Evolutionary conservation across 2,329 filamentous ascomycete genomes (phyloP), one percentile per base, ranked within the genome.

Genomic region (Madurella mycetomatis): DNA sequence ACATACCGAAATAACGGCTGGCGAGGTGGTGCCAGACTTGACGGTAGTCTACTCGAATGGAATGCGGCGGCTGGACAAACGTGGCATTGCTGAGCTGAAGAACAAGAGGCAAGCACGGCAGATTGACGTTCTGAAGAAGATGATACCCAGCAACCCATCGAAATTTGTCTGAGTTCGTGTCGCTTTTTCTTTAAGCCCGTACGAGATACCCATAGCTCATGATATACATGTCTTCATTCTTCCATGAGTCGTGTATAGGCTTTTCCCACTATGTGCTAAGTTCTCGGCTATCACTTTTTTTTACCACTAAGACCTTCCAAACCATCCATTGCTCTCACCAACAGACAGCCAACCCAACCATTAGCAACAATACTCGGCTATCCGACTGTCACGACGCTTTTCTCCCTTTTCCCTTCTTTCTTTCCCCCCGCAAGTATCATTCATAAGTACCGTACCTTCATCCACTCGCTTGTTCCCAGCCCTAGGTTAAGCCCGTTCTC

Each of bases 401-500:
- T 25, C 25, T n/a, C n/a, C n/a, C n/a, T n/a, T n/a, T n/a, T n/a
- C n/a, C n/a, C n/a, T n/a, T n/a, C n/a, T n/a, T n/a, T n/a, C n/a
- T n/a, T n/a, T n/a, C n/a, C n/a, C 31, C 31, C 31, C 31, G 12
- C 31, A 34, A 34, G 7, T 15, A 12, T 15, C 11, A n/a, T 2
- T 58, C 47, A 88, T 58, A 95, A 72, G 59, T 86, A 83, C 71
- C 88, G 88, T 16, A 85, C 83, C 72, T 88, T 87, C 84, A 94
- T 91, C 91, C 90, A 95, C 69, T 95, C 90, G 61, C 88, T 90
- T 41, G 90, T 92, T 3, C 87, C 85, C 41, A 94, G 77, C 1
- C 89, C 88, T 49, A 95, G 70, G 65, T 94, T 92, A 58, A 95
- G 73, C 0, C 90, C 90, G 62, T 94, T 92, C 60, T 79, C 75